A percentile compares a stretch with the other conserved stretches of the same genome.
Evolutionary conservation across 305 asterid species (phyloP).

Genomic region (Fraxinus dipetala): DNA sequence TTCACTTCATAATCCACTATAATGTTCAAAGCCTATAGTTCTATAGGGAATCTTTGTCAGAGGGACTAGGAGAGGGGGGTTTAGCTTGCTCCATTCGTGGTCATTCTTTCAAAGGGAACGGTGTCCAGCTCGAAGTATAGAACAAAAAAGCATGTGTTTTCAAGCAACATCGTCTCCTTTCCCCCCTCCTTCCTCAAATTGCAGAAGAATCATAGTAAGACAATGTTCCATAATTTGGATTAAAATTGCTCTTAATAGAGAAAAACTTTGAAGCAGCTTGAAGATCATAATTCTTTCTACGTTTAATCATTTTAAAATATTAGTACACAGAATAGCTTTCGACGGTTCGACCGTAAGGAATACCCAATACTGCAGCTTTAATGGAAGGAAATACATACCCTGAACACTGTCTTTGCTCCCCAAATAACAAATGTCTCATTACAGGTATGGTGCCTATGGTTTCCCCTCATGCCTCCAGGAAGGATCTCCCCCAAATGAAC

Average conservation of each 20-base stretch:
- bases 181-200: neutral
- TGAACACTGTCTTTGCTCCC: constrained; percentile 87
- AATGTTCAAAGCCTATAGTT: neutral
- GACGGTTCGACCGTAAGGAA: too few relatives aligned
- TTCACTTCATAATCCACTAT: neutral
- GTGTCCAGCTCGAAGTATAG: neutral
- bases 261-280: neutral
- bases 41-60: neutral
- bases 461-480: constrained; percentile 75
- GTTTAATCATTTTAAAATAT: neutral
- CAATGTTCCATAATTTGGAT: constrained; percentile 7
- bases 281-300: neutral
- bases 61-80: neutral
- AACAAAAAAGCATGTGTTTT: neutral
- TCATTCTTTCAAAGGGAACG: too few relatives aligned
- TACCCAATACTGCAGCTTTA: neutral
- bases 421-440: constrained; percentile 90
- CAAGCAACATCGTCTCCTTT: neutral
- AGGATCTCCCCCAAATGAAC: constrained; percentile 80
- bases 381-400: constrained; percentile 49
- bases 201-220: neutral
- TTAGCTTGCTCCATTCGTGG: too few relatives aligned
- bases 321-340: neutral
- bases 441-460: constrained; percentile 81
- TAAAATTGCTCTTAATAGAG: neutral